Conservation (phyloP, 495 filamentous ascomycete genomes). For the Alectoria sarmentosa region DNA sequence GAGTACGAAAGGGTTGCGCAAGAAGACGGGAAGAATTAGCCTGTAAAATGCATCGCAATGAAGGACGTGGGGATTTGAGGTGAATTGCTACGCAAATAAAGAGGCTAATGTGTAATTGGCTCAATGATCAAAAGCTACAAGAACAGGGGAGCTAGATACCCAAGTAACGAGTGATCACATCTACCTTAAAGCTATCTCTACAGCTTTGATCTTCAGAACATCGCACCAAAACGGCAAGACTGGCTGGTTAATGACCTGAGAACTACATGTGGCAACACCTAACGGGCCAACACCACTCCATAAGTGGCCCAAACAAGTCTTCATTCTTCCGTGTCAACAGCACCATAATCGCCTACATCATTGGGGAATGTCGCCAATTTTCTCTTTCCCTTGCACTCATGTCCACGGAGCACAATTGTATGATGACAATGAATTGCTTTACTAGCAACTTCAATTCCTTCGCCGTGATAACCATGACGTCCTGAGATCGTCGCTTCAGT, state of each 20-base stretch:
- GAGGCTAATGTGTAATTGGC: neutral
- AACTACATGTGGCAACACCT: neutral
- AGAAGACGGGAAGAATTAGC: neutral
- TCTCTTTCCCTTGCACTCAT: neutral
- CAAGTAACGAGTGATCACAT: constrained; percentile 6
- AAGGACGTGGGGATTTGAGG: neutral
- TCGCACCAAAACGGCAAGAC: neutral
- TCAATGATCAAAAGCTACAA: neutral
- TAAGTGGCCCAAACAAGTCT: neutral
- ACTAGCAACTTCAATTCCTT: neutral
- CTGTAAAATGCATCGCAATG: neutral
- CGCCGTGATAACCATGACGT: neutral
- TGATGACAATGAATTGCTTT: neutral
- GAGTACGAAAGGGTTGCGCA: neutral
- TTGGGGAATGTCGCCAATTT: neutral
- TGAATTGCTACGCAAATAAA: neutral
- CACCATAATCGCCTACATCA: neutral
- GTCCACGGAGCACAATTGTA: neutral
- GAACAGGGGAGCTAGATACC: constrained; percentile 8
- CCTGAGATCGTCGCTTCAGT: no score
- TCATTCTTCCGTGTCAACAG: neutral
- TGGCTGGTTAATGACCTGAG: neutral
- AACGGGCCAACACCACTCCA: neutral
- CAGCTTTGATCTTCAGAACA: neutral
- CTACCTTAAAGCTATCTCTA: neutral